Percentiles rank a stretch among this genome's conserved stretches.
phyloP scores from a whole-genome alignment of 805 yeast genomes.

The Kregervanrija fluxuum region DNA sequence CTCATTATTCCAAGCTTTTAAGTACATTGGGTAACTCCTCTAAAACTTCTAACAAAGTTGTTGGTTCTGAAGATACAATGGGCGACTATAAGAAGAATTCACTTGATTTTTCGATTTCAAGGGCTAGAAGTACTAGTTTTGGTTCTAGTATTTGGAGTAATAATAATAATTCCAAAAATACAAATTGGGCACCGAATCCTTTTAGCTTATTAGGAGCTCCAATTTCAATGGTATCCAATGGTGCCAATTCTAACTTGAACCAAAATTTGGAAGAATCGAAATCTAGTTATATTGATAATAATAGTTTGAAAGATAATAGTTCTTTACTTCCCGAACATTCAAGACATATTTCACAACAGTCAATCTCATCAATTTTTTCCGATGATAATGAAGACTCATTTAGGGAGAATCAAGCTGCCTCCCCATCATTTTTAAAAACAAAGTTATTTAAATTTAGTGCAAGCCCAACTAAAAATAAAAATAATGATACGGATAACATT shows the following conservation, averaged over 20 bases:
- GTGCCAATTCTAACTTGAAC: background rate
- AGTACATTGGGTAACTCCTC: conserved; percentile 3
- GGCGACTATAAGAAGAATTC: no score
- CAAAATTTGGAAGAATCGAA: background rate
- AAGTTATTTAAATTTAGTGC: conserved; percentile 31
- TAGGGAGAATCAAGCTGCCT: conserved; percentile 15
- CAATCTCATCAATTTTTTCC: conserved; percentile 4
- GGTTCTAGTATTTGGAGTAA: conserved; percentile 31
- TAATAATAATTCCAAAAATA: conserved; percentile 8
- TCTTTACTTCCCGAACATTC: no score
- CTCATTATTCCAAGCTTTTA: conserved; percentile 14
- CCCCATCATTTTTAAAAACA: conserved; percentile 33
- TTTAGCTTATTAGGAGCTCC: conserved; percentile 7
- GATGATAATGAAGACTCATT: conserved; percentile 4
- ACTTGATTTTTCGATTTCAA: conserved; percentile 12
- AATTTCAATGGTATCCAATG: conserved; percentile 3
- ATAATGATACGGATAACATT: conserved; percentile 7
- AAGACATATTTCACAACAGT: no score
- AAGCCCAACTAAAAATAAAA: conserved; percentile 24
- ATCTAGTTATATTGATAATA: background rate
- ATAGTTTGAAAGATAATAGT: background rate
- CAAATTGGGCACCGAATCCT: conserved; percentile 2
- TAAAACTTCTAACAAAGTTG: conserved; percentile 1
- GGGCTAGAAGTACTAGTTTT: conserved; percentile 29
- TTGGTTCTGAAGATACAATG: background rate